Evolutionary conservation across 2,329 filamentous ascomycete species (phyloP).

Genomic region (Fusarium austroafricanum): DNA sequence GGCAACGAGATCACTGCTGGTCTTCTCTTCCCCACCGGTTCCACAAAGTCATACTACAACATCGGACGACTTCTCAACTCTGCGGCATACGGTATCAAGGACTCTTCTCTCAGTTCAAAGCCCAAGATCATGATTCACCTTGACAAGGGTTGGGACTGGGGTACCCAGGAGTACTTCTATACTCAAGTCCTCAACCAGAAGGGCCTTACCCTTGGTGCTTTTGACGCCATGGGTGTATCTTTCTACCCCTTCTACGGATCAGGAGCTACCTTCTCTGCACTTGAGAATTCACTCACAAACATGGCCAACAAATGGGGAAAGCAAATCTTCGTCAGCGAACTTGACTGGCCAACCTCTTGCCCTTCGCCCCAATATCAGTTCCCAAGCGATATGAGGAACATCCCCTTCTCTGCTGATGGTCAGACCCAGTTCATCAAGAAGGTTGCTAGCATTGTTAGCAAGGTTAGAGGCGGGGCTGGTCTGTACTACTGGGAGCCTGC

Average conservation of each 20-base stretch:
- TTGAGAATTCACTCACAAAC: constrained; percentile 67
- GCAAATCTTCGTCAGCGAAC: constrained; percentile 75
- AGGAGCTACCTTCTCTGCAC: constrained; percentile 66
- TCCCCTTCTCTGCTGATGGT: constrained; percentile 72
- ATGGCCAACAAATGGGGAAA: constrained; percentile 73
- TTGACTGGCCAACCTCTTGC: constrained; percentile 75
- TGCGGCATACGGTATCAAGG: constrained; percentile 72
- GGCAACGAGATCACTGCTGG: constrained; percentile 79
- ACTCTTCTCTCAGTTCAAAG: constrained; percentile 65
- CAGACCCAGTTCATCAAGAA: constrained; percentile 71
- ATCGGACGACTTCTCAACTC: constrained; percentile 73
- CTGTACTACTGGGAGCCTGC: constrained; percentile 81
- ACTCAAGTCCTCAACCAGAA: constrained; percentile 63
- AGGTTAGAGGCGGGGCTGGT: constrained; percentile 65
- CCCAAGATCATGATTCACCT: constrained; percentile 80
- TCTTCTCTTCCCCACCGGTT: constrained; percentile 72
- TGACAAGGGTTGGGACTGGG: constrained; percentile 81
- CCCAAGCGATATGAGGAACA: constrained; percentile 67
- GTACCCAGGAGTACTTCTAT: constrained; percentile 74
- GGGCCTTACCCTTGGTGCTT: constrained; percentile 65
- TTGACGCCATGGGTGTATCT: constrained; percentile 77
- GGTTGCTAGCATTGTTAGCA: constrained; percentile 67
- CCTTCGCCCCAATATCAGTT: constrained; percentile 64
- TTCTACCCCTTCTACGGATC: constrained; percentile 79
- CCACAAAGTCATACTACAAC: constrained; percentile 66